phyloP scores from a whole-genome alignment of 371 early-diverging fungal species.

The Fennellomyces sp. region DNA sequence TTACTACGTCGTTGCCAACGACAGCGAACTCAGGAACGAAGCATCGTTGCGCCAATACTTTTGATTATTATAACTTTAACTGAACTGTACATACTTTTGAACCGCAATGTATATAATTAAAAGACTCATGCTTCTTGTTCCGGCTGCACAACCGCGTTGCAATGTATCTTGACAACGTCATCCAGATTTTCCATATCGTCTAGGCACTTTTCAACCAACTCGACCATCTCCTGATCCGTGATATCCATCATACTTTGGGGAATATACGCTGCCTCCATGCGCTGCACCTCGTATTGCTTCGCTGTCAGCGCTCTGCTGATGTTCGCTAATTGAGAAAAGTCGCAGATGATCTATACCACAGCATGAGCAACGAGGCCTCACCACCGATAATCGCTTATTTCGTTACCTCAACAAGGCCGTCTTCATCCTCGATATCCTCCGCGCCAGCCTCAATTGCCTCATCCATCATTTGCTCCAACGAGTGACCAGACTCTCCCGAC shows the following conservation, averaged over 20 bases:
- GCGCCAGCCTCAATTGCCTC: slow-evolving; percentile 63
- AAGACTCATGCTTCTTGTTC: slow-evolving; percentile 1
- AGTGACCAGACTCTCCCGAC: slow-evolving; percentile 42
- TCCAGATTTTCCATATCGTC: slow-evolving; percentile 57
- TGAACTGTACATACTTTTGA: slow-evolving; percentile 1
- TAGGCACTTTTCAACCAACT: slow-evolving; percentile 42
- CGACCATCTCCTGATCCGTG: slow-evolving; percentile 38
- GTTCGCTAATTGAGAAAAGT: slow-evolving; percentile 44
- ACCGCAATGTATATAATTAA: too few species aligned
- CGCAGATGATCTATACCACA: slow-evolving; percentile 43
- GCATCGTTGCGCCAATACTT: slow-evolving; percentile 72
- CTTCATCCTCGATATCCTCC: slow-evolving; percentile 58
- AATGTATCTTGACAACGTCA: slow-evolving; percentile 60
- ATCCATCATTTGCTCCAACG: slow-evolving; percentile 60
- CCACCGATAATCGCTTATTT: neutral
- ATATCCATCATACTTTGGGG: slow-evolving; percentile 43
- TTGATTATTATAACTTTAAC: slow-evolving; percentile 11
- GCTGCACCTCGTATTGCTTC: slow-evolving; percentile 42
- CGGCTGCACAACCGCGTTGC: slow-evolving; percentile 39
- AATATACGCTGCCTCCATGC: slow-evolving; percentile 48
- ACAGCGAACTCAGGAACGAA: slow-evolving; percentile 59
- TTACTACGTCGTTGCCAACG: slow-evolving; percentile 64
- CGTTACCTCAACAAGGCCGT: slow-evolving; percentile 39
- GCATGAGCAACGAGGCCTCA: too few species aligned
- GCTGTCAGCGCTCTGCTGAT: slow-evolving; percentile 39